Evolutionary conservation across 176 grass and related monocot genomes (phyloP).

Genomic region (Hsuehochloa calcarea): DNA sequence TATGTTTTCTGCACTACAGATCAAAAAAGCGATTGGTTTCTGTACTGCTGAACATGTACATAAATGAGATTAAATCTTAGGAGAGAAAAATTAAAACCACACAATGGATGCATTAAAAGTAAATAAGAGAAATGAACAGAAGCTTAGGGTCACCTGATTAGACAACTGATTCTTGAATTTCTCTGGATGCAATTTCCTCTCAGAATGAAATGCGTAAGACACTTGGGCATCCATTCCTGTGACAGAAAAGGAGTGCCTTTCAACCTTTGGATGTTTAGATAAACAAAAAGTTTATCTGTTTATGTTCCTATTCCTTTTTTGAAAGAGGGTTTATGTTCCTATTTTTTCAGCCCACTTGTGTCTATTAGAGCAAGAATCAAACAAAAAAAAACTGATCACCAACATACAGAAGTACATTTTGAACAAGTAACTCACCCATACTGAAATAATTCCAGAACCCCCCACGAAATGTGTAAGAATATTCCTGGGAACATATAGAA

Average conservation of each 20-base stretch:
- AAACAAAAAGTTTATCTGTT: background rate
- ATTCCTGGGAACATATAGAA: constrained; percentile 50
- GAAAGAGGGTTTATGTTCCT: background rate
- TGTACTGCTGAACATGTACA: constrained; percentile 3
- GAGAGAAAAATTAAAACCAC: background rate
- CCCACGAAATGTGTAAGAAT: constrained; percentile 74
- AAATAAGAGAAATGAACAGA: background rate
- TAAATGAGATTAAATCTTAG: constrained; percentile 21
- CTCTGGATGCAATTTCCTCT: constrained; percentile 88
- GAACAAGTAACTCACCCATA: constrained; percentile 75
- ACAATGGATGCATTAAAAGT: background rate
- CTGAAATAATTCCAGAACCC: constrained; percentile 99
- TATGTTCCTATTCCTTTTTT: background rate
- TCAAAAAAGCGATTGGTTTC: constrained; percentile 22
- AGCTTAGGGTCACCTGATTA: constrained; percentile 76
- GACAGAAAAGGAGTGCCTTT: constrained; percentile 29
- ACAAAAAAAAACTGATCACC: background rate
- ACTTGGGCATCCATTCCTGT: constrained; percentile 99
- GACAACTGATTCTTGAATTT: constrained; percentile 90
- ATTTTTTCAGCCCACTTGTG: background rate
- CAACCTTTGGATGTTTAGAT: constrained; percentile 27
- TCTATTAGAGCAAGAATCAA: constrained; percentile 8
- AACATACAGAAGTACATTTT: constrained; percentile 21
- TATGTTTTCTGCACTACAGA: constrained; percentile 85
- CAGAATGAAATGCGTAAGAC: constrained; percentile 87